These are phyloP conservation scores for Camelina hispida DNA, from an alignment of 345 rosid species.

Conservation along the genomic window DNA sequence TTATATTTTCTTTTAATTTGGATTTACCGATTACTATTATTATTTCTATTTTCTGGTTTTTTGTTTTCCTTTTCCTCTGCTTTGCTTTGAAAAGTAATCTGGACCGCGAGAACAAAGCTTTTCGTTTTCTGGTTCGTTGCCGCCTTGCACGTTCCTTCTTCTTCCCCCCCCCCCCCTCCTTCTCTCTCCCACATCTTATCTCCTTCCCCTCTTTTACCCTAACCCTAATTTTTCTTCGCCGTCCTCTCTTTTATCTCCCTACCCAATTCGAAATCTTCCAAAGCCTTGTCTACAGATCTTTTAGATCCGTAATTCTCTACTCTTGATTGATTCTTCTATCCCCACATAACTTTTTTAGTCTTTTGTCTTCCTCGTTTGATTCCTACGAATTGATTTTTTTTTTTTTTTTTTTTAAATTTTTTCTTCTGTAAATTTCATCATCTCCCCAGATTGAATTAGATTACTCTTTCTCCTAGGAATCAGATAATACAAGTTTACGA, in stretches of 20 bases:
- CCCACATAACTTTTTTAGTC: background rate
- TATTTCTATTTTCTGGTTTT: conserved; percentile 1
- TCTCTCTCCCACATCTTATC: conserved; percentile 24
- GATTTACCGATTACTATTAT: too few species aligned
- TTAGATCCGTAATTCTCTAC: conserved; percentile 47
- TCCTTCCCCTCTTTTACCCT: conserved; percentile 63
- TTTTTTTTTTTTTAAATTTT: conserved; percentile 5
- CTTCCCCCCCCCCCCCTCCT: conserved; percentile 37
- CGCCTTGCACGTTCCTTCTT: conserved; percentile 65
- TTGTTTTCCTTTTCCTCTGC: background rate
- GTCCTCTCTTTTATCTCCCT: background rate
- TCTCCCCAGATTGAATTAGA: conserved; percentile 22
- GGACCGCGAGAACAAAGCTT: conserved; percentile 64
- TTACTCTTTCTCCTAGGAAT: background rate
- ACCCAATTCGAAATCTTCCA: background rate
- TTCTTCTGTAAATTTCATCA: conserved; percentile 3
- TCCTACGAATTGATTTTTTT: conserved; percentile 16
- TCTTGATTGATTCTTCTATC: background rate
- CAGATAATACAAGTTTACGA: background rate
- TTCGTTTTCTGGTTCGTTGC: conserved; percentile 56
- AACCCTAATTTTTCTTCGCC: conserved; percentile 33
- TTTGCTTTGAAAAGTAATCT: conserved; percentile 55
- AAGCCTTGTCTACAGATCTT: conserved; percentile 20
- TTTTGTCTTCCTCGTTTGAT: background rate
- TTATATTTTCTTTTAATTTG: too few species aligned